Evolutionary conservation across 352 stramenopile genomes (phyloP), one percentile per base, ranked within the genome.

Genomic region (Phytophthora foliorum): DNA sequence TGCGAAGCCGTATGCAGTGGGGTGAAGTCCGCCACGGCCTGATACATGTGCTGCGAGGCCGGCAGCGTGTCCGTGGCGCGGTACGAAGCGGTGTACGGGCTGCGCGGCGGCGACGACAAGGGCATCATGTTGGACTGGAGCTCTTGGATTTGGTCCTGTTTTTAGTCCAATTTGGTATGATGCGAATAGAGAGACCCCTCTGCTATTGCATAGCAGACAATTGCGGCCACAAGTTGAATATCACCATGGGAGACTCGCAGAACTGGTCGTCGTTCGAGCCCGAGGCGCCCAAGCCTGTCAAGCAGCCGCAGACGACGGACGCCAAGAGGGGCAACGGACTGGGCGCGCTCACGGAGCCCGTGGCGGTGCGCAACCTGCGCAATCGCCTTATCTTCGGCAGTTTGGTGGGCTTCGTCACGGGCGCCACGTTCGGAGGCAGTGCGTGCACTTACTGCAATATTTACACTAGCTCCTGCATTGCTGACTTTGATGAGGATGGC

Each of bases 201-300:
- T 27, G 0, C 17, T 50, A 4, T 19, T 31, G 21, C 25, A 39
- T 44, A 31, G 16, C 17, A 48, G 27, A 22, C 38, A 46, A 65
- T 63, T 57, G 14, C 32, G 44, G 17, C 41, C 58, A 64, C 31
- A 68, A 59, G 32, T 52, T 32, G 25, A 49, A 45, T 39, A 31
- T 19, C 54, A 27, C 5, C 19, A 92, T 94, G 86, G 71, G 82
- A 41, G 84, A 92, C 72, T 92, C 84, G 42, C 82, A 94, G 76
- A 92, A 92, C 54, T 94, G 86, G 86, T 89, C 78, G 63, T 88
- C 86, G 51, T 94, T 93, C 76, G 84, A 93, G 29, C 78, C 81
- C n/a, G 68, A 77, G 22, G 53, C 63, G 66, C 57, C 71, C 36
- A 75, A 75, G 39, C 69, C 41, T 21, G 52, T 51, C n/a, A 50